Conservation (phyloP, 345 rosid genomes). For the Citrus australasica region DNA sequence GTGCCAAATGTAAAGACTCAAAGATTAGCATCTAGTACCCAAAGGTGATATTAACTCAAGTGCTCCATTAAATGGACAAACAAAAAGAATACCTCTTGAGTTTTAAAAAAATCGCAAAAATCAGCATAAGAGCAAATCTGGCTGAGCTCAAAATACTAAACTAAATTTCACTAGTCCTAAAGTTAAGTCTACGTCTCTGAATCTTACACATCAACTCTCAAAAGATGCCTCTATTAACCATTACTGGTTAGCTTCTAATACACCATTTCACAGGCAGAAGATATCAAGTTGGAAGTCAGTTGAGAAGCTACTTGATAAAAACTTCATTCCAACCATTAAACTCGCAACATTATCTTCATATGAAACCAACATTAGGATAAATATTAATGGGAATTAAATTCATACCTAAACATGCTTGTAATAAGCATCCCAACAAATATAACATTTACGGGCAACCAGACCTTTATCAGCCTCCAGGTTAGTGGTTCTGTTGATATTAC, state of each 20-base stretch:
- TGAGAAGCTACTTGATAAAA: neutral
- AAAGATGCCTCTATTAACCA: neutral
- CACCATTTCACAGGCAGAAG: neutral
- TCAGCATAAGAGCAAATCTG: neutral
- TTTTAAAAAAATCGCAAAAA: neutral
- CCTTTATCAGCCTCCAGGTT: slow-evolving; percentile 76
- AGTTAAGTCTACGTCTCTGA: neutral
- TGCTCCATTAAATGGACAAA: neutral
- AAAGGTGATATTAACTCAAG: neutral
- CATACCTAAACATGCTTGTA: slow-evolving; percentile 99
- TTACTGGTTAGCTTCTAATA: neutral
- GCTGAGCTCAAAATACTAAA: neutral
- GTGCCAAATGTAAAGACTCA: neutral
- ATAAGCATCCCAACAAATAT: slow-evolving; percentile 98
- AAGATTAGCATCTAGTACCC: neutral
- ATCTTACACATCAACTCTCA: neutral
- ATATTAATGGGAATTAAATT: neutral
- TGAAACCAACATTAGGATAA: slow-evolving; percentile 1
- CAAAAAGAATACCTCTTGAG: neutral
- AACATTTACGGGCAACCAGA: slow-evolving; percentile 94
- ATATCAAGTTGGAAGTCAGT: neutral
- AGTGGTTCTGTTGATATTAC: slow-evolving; percentile 82
- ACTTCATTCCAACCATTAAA: neutral
- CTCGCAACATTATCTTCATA: neutral
- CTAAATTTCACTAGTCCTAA: neutral